Evolutionary conservation across 345 rosid species (phyloP).

Genomic region (Kandelia obovata): DNA sequence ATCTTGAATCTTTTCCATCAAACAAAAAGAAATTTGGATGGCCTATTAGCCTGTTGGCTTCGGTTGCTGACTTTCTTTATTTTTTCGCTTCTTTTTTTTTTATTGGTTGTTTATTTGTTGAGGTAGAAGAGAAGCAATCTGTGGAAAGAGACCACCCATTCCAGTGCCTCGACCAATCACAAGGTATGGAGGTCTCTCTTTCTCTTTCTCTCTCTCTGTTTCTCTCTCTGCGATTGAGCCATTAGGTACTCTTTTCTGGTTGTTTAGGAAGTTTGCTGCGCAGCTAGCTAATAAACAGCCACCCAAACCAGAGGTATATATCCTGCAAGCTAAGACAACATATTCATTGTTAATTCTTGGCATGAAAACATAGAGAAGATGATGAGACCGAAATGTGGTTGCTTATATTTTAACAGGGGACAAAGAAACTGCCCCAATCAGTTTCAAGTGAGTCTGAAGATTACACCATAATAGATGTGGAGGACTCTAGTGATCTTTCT

Average conservation of each 20-base stretch:
- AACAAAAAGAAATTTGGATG: not conserved
- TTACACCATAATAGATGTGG: conserved; percentile 43
- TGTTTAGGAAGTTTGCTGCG: conserved; percentile 69
- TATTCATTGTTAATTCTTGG: not conserved
- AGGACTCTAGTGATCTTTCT: conserved; percentile 45
- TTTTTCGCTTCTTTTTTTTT: not conserved
- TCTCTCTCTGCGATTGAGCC: too few species aligned
- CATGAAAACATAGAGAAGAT: not conserved
- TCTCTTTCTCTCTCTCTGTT: not conserved
- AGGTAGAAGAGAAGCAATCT: conserved; percentile 43
- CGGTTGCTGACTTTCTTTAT: not conserved
- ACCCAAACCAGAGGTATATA: conserved; percentile 46
- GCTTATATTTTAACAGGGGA: conserved; percentile 31
- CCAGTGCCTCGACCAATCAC: conserved; percentile 80
- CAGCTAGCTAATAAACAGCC: conserved; percentile 66
- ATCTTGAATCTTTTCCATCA: too few species aligned
- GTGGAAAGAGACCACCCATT: conserved; percentile 47
- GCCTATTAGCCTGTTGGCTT: not conserved
- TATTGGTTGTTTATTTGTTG: not conserved
- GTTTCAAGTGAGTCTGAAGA: conserved; percentile 40
- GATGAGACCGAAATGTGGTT: not conserved
- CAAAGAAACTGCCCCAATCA: conserved; percentile 32
- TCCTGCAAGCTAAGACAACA: conserved; percentile 6
- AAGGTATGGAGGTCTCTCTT: conserved; percentile 40
- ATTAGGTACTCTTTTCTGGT: not conserved